A percentile compares a stretch with the other conserved stretches of the same genome.
These are phyloP conservation scores for Bombardia bombarda DNA, from an alignment of 495 filamentous ascomycete species.

Conservation along the genomic window DNA sequence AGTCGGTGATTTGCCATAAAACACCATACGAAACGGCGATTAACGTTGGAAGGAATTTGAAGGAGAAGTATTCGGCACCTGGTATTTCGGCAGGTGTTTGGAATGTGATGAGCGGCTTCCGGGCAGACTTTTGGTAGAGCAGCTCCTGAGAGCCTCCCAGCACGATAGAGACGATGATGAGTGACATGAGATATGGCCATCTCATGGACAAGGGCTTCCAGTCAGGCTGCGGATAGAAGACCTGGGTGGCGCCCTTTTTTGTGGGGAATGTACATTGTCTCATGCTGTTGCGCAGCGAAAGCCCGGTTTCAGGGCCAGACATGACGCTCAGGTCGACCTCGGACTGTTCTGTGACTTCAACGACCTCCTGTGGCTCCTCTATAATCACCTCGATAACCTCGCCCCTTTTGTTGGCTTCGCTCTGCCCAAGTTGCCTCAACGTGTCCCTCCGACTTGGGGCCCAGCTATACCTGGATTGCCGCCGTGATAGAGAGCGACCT, in stretches of 20 bases:
- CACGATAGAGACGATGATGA: constrained; percentile 49
- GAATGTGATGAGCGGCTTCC: constrained; percentile 42
- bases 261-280: constrained; percentile 23
- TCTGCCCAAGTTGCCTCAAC: constrained; percentile 36
- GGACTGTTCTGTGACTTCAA: constrained; percentile 16
- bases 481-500: constrained; percentile 26
- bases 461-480: too few relatives aligned
- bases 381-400: constrained; percentile 44
- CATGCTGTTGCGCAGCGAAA: constrained; percentile 7
- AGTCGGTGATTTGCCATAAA: constrained; percentile 66
- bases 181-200: constrained; percentile 48
- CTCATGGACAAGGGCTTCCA: constrained; percentile 70
- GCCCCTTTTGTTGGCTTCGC: constrained; percentile 43
- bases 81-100: constrained; percentile 42
- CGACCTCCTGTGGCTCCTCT: too few relatives aligned
- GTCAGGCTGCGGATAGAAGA: constrained; percentile 53
- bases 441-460: constrained; percentile 17
- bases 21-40: constrained; percentile 65
- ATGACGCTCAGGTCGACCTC: constrained; percentile 35
- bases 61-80: constrained; percentile 49
- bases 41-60: constrained; percentile 66
- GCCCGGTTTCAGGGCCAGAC: constrained; percentile 19
- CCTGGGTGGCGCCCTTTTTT: constrained; percentile 23
- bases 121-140: constrained; percentile 49
- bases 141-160: constrained; percentile 52